Percentiles rank a stretch among this genome's conserved stretches.
These are phyloP conservation scores for Dissoconium aciculare DNA, from an alignment of 2,329 filamentous ascomycete species.

Conservation along the genomic window DNA sequence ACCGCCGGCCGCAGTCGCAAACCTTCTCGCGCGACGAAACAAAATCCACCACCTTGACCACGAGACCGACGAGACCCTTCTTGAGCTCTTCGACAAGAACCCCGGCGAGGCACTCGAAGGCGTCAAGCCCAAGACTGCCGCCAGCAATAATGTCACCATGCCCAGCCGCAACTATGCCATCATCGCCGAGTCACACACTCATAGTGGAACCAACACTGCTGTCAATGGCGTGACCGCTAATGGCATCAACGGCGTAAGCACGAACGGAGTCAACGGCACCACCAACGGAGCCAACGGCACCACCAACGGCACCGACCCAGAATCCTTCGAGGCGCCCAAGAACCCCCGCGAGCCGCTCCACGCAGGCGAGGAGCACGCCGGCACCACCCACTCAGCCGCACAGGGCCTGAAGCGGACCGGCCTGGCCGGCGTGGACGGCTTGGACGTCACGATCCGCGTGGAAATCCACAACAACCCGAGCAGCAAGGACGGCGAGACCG, in stretches of 20 bases:
- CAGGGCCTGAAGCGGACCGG: slow-evolving; percentile 27
- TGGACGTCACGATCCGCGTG: slow-evolving; percentile 35
- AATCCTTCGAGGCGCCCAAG: slow-evolving; percentile 30
- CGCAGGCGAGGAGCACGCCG: slow-evolving; percentile 60
- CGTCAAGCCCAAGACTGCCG: slow-evolving; percentile 46
- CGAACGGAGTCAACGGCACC: slow-evolving; percentile 16
- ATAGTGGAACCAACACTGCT: slow-evolving; percentile 12
- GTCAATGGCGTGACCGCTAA: slow-evolving; percentile 17
- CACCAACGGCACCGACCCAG: slow-evolving; percentile 28
- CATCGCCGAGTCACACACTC: slow-evolving; percentile 38
- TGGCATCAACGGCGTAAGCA: slow-evolving; percentile 15
- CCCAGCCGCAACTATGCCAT: slow-evolving; percentile 50
- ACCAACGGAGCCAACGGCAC: slow-evolving; percentile 14
- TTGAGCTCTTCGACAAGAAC: slow-evolving; percentile 47
- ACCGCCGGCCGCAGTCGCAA: slow-evolving; percentile 49
- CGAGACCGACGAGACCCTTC: slow-evolving; percentile 49
- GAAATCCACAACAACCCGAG: slow-evolving; percentile 28
- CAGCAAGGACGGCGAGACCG: slow-evolving; percentile 31
- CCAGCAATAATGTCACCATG: slow-evolving; percentile 76
- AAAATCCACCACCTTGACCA: slow-evolving; percentile 50
- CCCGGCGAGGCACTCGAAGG: slow-evolving; percentile 32
- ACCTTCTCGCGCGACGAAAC: slow-evolving; percentile 46
- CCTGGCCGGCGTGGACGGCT: slow-evolving; percentile 29
- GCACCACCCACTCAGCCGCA: slow-evolving; percentile 63
- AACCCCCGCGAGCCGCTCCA: slow-evolving; percentile 54